Evolutionary conservation across 441 rosid genomes (phyloP).

Genomic region (Cnidoscolus chayamansa): DNA sequence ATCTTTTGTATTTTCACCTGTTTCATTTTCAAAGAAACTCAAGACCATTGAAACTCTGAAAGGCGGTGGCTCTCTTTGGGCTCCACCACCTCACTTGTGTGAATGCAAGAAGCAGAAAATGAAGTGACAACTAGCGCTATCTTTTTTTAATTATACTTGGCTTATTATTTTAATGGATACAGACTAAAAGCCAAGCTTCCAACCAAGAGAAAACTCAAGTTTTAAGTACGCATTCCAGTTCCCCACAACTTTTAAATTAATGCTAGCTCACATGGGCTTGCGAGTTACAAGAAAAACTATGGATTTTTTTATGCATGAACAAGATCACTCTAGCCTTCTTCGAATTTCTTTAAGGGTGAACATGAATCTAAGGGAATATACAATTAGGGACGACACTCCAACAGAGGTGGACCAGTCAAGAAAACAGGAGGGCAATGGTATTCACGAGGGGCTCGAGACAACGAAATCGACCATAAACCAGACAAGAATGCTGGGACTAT

Average conservation of each 20-base stretch:
- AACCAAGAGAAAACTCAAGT: slow-evolving; percentile 24
- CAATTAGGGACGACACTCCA: slow-evolving; percentile 28
- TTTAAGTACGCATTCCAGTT: slow-evolving; percentile 27
- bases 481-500: slow-evolving; percentile 19
- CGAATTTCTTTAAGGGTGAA: slow-evolving; percentile 15
- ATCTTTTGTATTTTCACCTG: slow-evolving; percentile 87
- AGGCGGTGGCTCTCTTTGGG: not conserved
- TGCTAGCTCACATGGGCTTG: slow-evolving; percentile 35
- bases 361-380: slow-evolving; percentile 22
- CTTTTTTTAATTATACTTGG: slow-evolving; percentile 2
- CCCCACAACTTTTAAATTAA: slow-evolving; percentile 24
- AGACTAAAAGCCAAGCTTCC: slow-evolving; percentile 26
- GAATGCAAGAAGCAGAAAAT: slow-evolving; percentile 12
- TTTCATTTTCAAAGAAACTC: not conserved
- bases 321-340: slow-evolving; percentile 34
- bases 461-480: slow-evolving; percentile 20
- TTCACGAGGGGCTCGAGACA: slow-evolving; percentile 57
- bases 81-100: not conserved
- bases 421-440: slow-evolving; percentile 24
- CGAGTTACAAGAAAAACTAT: slow-evolving; percentile 30
- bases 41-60: not conserved
- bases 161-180: slow-evolving; percentile 34
- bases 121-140: not conserved
- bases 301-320: slow-evolving; percentile 28
- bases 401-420: slow-evolving; percentile 57